Conservation (phyloP, 2,329 filamentous ascomycete species). For the Fusarium bulbicola region DNA sequence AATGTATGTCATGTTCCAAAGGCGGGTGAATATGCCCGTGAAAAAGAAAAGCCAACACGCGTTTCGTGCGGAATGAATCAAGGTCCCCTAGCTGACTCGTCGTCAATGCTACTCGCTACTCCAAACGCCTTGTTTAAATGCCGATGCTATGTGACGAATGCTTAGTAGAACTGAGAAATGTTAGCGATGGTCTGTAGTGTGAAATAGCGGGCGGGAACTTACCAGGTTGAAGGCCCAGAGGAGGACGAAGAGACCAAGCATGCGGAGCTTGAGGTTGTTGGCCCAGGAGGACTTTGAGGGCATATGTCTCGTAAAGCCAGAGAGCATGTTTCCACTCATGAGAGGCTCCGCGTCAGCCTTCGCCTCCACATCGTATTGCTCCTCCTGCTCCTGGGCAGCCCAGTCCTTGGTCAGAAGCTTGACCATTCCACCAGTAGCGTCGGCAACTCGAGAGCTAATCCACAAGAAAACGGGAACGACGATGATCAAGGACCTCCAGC, state of each 20-base stretch:
- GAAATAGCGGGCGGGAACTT: not conserved
- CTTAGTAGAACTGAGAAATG: constrained; percentile 22
- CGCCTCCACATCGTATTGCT: constrained; percentile 24
- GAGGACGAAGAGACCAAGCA: constrained; percentile 26
- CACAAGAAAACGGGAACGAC: constrained; percentile 42
- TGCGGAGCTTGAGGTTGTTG: constrained; percentile 32
- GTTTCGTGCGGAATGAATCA: not conserved
- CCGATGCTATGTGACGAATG: not conserved
- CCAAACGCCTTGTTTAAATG: constrained; percentile 24
- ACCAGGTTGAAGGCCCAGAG: constrained; percentile 34
- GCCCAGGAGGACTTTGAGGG: constrained; percentile 27
- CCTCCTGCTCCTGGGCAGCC: constrained; percentile 5
- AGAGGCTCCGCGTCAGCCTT: constrained; percentile 32
- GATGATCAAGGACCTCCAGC: constrained; percentile 39
- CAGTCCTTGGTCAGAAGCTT: constrained; percentile 31
- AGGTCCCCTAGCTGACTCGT: not conserved
- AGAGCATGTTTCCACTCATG: constrained; percentile 16
- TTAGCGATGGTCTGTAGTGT: not conserved
- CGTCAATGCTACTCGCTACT: constrained; percentile 14
- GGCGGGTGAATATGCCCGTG: not conserved
- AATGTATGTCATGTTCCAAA: constrained; percentile 20
- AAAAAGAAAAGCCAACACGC: constrained; percentile 8
- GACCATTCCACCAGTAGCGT: constrained; percentile 33
- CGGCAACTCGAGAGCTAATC: constrained; percentile 35
- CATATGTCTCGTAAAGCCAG: constrained; percentile 21